A percentile compares a stretch with the other conserved stretches of the same genome.
These are phyloP conservation scores for Cryphonectria parasitica DNA, from an alignment of 2,329 filamentous ascomycete species.

Conservation along the genomic window DNA sequence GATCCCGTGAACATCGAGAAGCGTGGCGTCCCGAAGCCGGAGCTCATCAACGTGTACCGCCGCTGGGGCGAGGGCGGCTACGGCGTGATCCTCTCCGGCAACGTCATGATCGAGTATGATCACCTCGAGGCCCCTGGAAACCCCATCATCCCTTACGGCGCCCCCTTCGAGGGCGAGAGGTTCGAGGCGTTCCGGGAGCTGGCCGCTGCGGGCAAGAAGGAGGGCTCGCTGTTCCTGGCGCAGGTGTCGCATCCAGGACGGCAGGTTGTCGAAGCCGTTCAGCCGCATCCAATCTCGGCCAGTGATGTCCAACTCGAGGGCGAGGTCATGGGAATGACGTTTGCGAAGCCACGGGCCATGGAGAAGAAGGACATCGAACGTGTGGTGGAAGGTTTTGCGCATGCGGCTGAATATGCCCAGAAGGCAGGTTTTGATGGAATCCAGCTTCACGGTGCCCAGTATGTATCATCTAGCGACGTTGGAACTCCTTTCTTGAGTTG, in stretches of 20 bases:
- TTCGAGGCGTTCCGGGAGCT: slow-evolving; percentile 65
- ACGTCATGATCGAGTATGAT: slow-evolving; percentile 66
- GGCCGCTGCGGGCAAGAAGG: slow-evolving; percentile 56
- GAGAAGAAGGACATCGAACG: slow-evolving; percentile 54
- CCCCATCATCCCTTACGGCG: slow-evolving; percentile 59
- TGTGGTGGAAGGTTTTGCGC: slow-evolving; percentile 58
- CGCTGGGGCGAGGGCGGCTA: slow-evolving; percentile 62
- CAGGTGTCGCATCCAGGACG: slow-evolving; percentile 68
- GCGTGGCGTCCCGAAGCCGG: slow-evolving; percentile 47
- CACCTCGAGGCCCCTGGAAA: slow-evolving; percentile 61
- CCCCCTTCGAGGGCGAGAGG: slow-evolving; percentile 56
- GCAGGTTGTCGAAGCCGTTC: slow-evolving; percentile 45
- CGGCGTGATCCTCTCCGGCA: slow-evolving; percentile 65
- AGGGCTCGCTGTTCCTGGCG: slow-evolving; percentile 63
- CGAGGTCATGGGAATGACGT: slow-evolving; percentile 50
- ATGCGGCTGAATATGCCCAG: slow-evolving; percentile 60
- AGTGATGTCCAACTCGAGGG: slow-evolving; percentile 45
- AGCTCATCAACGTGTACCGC: slow-evolving; percentile 59
- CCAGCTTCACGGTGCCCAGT: slow-evolving; percentile 52
- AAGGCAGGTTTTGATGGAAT: slow-evolving; percentile 58
- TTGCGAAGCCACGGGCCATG: slow-evolving; percentile 55
- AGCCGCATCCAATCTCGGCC: slow-evolving; percentile 44
- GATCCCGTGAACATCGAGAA: slow-evolving; percentile 53
- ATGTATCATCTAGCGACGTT: neutral
- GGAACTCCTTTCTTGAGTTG: too few relatives aligned